A percentile compares a stretch with the other conserved stretches of the same genome.
Evolutionary conservation across 2,329 filamentous ascomycete genomes (phyloP).

Genomic region (Penicillium sumatraense): DNA sequence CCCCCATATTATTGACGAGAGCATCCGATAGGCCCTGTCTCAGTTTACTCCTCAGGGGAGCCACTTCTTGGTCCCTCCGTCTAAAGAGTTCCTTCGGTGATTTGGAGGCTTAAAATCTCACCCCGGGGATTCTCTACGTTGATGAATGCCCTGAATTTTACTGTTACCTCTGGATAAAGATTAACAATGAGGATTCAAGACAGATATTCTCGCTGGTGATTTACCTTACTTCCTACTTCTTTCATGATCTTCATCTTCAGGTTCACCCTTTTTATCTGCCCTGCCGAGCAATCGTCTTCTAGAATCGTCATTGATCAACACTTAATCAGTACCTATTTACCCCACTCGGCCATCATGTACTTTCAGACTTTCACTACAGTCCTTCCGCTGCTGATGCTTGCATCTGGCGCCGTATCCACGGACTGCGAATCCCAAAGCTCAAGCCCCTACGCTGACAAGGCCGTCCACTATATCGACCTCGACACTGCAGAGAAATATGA

Average conservation of each 20-base stretch:
- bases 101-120: neutral
- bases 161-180: too few relatives aligned
- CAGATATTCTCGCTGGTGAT: neutral
- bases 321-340: neutral
- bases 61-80: neutral
- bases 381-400: conserved; percentile 14
- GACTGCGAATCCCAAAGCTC: conserved; percentile 14
- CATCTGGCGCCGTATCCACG: conserved; percentile 9
- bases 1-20: neutral
- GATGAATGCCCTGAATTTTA: too few relatives aligned
- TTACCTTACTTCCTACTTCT: neutral
- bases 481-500: conserved; percentile 26
- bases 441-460: conserved; percentile 19
- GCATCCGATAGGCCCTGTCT: neutral
- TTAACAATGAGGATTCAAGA: too few relatives aligned
- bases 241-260: neutral
- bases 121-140: neutral
- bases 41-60: neutral
- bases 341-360: neutral
- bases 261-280: neutral
- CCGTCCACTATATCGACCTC: conserved; percentile 24
- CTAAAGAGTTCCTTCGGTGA: neutral
- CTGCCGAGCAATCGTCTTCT: neutral
- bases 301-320: neutral
- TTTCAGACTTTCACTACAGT: conserved; percentile 1